A percentile compares a stretch with the other conserved stretches of the same genome.
These are phyloP conservation scores for Tuber calosporum DNA, from an alignment of 495 filamentous ascomycete genomes.

Conservation along the genomic window DNA sequence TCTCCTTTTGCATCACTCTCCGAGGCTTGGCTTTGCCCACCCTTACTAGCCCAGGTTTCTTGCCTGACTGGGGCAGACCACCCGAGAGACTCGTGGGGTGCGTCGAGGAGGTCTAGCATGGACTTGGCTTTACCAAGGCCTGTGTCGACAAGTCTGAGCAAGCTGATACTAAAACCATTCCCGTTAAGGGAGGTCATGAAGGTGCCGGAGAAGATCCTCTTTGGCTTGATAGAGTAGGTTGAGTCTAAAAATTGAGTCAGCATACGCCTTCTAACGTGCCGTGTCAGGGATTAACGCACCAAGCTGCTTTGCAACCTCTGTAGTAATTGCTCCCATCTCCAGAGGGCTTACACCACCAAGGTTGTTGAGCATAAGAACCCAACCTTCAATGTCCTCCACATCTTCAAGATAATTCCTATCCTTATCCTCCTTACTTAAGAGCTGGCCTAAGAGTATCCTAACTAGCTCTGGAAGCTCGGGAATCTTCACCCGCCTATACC, in stretches of 20 bases:
- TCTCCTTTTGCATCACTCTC: slow-evolving; percentile 45
- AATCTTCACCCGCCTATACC: slow-evolving; percentile 60
- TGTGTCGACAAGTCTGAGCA: slow-evolving; percentile 74
- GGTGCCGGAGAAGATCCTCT: slow-evolving; percentile 49
- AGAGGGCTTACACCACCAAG: slow-evolving; percentile 83
- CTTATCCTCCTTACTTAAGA: slow-evolving; percentile 69
- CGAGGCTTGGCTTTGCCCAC: slow-evolving; percentile 45
- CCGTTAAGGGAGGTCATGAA: slow-evolving; percentile 85
- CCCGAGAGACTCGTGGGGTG: slow-evolving; percentile 73
- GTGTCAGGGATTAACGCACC: slow-evolving; percentile 13
- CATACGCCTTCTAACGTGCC: background rate
- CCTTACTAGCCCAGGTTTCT: slow-evolving; percentile 52
- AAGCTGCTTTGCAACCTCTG: slow-evolving; percentile 80
- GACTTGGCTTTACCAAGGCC: slow-evolving; percentile 66
- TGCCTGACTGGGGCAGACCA: slow-evolving; percentile 66
- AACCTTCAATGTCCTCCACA: slow-evolving; percentile 51
- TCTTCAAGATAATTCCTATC: slow-evolving; percentile 73
- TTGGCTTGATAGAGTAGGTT: slow-evolving; percentile 31
- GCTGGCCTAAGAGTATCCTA: slow-evolving; percentile 67
- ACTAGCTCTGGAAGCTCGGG: slow-evolving; percentile 65
- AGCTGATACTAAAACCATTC: slow-evolving; percentile 79
- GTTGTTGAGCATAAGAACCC: slow-evolving; percentile 84
- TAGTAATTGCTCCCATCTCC: slow-evolving; percentile 79
- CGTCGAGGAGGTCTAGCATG: slow-evolving; percentile 82
- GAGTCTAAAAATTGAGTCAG: slow-evolving; percentile 38